Evolutionary conservation across 2,329 filamentous ascomycete genomes (phyloP), one percentile per base, ranked within the genome.

Genomic region (Pezicula carpinea): DNA sequence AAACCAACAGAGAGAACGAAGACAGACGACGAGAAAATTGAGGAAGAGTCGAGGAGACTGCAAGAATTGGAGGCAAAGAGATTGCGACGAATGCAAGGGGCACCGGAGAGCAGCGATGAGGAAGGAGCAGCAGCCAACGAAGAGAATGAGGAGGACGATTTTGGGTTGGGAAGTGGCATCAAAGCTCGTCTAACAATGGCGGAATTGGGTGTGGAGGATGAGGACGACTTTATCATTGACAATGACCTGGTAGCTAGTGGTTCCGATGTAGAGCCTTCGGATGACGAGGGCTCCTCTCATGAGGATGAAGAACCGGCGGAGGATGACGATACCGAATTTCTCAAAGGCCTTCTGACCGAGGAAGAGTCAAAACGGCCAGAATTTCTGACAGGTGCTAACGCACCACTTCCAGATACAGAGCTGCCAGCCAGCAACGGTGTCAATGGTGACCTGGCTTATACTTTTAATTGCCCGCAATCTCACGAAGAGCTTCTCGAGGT

Each of bases 151-250:
- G 72, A 79, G 1, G 77, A 81, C 26, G 74, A 77, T 47, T 86
- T 80, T 62, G 77, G 78, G 3, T 69, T 85, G 14, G 82, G 82
- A 29, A 63, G 66, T 41, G 81, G 81, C 36, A 79, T 84, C 53
- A 78, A 72, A 58, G 69, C 71, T 44, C 72, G 74, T 19, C 61
- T 56, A 22, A 56, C 48, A 31, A 58, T 53, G 46, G 73, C 77
- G 10, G 77, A 85, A 48, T 66, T 90, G 15, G 87, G 83, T 5
- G 84, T 95, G 29, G 90, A 96, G 54, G 92, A 96, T 57, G 92
- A 97, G 63, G 92, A 97, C 58, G 89, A 96, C 58, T 97, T 97
- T 59, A 64, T 92, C 21, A 83, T 96, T 52, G 92, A 97, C 49
- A 88, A 93, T 52, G 86, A 95, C 60, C 75, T 97, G 14, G 78